Percentiles rank a stretch among this genome's conserved stretches.
Conservation (phyloP, 2,329 filamentous ascomycete species). For the Rhynchosporium graminicola region DNA sequence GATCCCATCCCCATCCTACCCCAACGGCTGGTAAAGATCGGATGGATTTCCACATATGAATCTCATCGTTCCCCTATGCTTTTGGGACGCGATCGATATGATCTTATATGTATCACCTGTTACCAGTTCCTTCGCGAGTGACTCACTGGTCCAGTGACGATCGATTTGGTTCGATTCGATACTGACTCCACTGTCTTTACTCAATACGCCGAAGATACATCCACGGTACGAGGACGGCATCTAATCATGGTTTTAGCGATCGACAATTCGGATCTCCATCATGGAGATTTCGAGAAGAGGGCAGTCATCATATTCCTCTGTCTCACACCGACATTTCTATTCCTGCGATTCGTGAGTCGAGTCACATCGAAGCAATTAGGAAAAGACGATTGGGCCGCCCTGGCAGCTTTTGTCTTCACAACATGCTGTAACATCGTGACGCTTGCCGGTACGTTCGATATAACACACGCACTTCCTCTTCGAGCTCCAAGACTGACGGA, state of each 20-base stretch:
- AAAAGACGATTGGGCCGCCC: slow-evolving; percentile 25
- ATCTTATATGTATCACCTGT: neutral
- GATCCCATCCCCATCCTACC: neutral
- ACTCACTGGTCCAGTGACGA: neutral
- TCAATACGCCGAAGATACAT: neutral
- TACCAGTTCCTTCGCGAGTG: neutral
- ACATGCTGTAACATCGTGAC: slow-evolving; percentile 22
- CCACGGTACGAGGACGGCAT: neutral
- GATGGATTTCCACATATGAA: no score
- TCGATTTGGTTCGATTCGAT: neutral
- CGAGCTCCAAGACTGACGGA: neutral
- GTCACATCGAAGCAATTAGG: slow-evolving; percentile 25
- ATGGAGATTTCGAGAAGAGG: slow-evolving; percentile 24
- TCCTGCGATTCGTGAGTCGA: slow-evolving; percentile 22
- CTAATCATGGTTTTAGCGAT: slow-evolving; percentile 6
- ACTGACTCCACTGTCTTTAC: neutral
- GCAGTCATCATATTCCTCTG: slow-evolving; percentile 22
- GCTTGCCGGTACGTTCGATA: slow-evolving; percentile 23
- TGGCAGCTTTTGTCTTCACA: slow-evolving; percentile 21
- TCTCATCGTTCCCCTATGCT: neutral
- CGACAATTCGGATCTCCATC: slow-evolving; percentile 25
- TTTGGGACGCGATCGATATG: neutral
- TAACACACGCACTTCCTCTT: neutral
- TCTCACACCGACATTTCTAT: slow-evolving; percentile 19
- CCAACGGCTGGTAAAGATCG: neutral